A percentile compares a stretch with the other conserved stretches of the same genome.
Conservation (phyloP, 768 basidiomycete species). For the Bullera alba region DNA sequence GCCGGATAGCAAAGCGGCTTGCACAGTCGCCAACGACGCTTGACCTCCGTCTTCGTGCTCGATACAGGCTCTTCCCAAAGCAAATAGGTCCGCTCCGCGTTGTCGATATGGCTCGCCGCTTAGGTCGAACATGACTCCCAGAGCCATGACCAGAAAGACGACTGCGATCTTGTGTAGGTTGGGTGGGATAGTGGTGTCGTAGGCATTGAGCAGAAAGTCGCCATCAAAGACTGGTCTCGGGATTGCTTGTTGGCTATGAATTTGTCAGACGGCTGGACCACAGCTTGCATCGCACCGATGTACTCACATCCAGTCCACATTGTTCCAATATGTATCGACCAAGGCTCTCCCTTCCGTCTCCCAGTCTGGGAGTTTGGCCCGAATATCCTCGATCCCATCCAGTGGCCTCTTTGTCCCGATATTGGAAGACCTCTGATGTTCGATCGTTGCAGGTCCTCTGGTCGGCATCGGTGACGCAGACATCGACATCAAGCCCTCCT, state of each 20-base stretch:
- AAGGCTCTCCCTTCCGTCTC: constrained; percentile 30
- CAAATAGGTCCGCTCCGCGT: constrained; percentile 34
- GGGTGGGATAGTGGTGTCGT: constrained; percentile 20
- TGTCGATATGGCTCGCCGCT: constrained; percentile 32
- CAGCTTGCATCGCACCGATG: background rate
- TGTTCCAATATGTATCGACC: constrained; percentile 42
- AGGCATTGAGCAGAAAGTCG: constrained; percentile 36
- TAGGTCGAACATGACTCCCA: constrained; percentile 42
- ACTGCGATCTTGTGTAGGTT: constrained; percentile 44
- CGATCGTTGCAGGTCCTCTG: background rate
- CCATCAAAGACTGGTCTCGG: constrained; percentile 35
- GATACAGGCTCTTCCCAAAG: constrained; percentile 37
- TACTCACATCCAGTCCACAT: constrained; percentile 45
- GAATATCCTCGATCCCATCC: background rate
- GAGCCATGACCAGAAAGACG: constrained; percentile 43
- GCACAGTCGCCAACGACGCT: constrained; percentile 39
- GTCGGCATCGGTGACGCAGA: background rate
- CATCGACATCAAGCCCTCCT: background rate
- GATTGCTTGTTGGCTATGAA: constrained; percentile 27
- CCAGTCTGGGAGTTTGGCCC: constrained; percentile 30
- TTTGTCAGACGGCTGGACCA: background rate
- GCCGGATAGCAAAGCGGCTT: constrained; percentile 38
- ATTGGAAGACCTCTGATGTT: background rate
- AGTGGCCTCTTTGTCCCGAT: background rate
- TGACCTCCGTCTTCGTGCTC: constrained; percentile 29